Evolutionary conservation across 169 alveolate species (phyloP).

Genomic region (Eimeria maxima): DNA sequence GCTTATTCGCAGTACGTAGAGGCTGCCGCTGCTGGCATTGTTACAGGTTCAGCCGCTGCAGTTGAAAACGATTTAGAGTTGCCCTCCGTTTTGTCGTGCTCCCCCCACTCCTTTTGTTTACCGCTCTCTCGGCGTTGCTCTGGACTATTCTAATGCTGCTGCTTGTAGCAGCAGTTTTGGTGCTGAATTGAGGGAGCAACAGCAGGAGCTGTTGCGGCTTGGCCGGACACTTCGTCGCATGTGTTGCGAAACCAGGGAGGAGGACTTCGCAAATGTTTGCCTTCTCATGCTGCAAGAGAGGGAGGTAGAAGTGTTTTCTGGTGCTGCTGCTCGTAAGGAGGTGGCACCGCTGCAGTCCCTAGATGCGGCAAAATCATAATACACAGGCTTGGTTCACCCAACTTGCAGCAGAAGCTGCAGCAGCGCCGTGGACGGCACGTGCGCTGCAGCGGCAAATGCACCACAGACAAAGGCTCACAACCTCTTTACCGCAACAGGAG

Average conservation of each 20-base stretch:
- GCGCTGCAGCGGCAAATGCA: constrained; percentile 27
- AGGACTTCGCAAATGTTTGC: not conserved
- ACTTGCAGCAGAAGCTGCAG: not conserved
- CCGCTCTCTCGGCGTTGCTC: not conserved
- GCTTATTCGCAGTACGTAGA: not conserved
- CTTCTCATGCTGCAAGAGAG: not conserved
- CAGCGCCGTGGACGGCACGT: constrained; percentile 2
- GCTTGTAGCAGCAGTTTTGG: not conserved
- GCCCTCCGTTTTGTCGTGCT: not conserved
- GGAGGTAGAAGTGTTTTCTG: not conserved
- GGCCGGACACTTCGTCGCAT: not conserved
- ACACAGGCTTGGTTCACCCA: not conserved
- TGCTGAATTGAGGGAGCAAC: not conserved
- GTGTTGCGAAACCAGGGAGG: not conserved
- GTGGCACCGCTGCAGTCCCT: not conserved
- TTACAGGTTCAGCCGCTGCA: not conserved
- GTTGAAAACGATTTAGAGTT: not conserved
- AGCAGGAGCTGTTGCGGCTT: constrained; percentile 1
- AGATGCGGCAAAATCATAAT: not conserved
- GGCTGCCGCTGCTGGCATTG: not conserved
- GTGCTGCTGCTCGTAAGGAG: constrained; percentile 10
- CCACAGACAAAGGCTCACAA: not conserved
- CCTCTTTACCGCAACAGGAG: not conserved
- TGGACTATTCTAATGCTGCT: not conserved
- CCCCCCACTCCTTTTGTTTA: not conserved